Percentiles rank a stretch among this genome's conserved stretches.
phyloP scores from a whole-genome alignment of 257 asterid species.

The Cruciata laevipes region DNA sequence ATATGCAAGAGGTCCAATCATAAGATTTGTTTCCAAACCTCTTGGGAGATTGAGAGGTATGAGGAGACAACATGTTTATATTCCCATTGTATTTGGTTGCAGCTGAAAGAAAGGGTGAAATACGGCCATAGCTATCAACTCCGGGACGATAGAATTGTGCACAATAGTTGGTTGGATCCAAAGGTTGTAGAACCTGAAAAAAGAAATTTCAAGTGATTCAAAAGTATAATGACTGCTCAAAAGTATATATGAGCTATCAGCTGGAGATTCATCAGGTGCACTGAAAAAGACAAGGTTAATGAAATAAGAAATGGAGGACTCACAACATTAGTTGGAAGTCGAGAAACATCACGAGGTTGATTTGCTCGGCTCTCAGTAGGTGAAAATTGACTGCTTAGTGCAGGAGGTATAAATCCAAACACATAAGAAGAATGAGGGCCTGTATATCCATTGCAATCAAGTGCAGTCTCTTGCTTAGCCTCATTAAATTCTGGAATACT shows the following conservation, averaged over 20 bases:
- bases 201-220: background rate
- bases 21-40: slow-evolving; percentile 41
- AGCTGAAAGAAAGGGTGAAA: slow-evolving; percentile 65
- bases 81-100: slow-evolving; percentile 60
- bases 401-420: slow-evolving; percentile 58
- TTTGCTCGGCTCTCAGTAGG: slow-evolving; percentile 60
- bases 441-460: slow-evolving; percentile 51
- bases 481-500: slow-evolving; percentile 39
- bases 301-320: slow-evolving; percentile 17
- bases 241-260: background rate
- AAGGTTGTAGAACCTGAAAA: slow-evolving; percentile 60
- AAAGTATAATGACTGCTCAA: slow-evolving; percentile 3
- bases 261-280: slow-evolving; percentile 4
- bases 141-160: slow-evolving; percentile 68
- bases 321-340: slow-evolving; percentile 62
- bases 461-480: slow-evolving; percentile 48
- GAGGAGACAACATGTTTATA: slow-evolving; percentile 54
- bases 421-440: slow-evolving; percentile 47
- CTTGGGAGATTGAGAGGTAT: slow-evolving; percentile 70
- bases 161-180: slow-evolving; percentile 75
- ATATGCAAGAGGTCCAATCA: background rate
- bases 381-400: slow-evolving; percentile 44
- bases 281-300: slow-evolving; percentile 1
- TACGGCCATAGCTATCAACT: slow-evolving; percentile 66
- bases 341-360: slow-evolving; percentile 66